A percentile compares a stretch with the other conserved stretches of the same genome.
Evolutionary conservation across 495 filamentous ascomycete species (phyloP).

Genomic region (Hypoxylon lienhwacheense): DNA sequence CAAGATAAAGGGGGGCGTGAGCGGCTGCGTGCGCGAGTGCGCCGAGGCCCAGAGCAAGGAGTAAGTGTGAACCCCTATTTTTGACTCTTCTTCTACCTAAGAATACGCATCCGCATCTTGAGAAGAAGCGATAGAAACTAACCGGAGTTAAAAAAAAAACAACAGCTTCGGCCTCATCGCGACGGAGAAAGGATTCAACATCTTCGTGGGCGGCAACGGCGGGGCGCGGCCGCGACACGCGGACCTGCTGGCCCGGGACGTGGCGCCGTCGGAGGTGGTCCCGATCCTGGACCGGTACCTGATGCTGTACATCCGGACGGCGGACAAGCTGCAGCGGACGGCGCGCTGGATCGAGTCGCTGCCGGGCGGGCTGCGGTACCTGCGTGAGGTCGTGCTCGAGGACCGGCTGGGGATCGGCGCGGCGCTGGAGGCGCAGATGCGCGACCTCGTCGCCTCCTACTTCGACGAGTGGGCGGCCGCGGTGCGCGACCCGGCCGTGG

Average conservation of each 20-base stretch:
- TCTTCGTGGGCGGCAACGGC: slow-evolving; percentile 92
- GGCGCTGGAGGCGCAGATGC: slow-evolving; percentile 88
- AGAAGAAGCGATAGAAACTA: too few relatives aligned
- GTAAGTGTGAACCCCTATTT: slow-evolving; percentile 53
- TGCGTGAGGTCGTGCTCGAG: slow-evolving; percentile 80
- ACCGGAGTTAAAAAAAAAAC: slow-evolving; percentile 17
- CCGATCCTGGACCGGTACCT: slow-evolving; percentile 90
- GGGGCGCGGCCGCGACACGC: slow-evolving; percentile 84
- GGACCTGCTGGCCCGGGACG: slow-evolving; percentile 89
- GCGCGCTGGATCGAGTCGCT: slow-evolving; percentile 90
- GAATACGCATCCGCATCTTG: too few relatives aligned
- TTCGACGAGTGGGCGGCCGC: slow-evolving; percentile 97
- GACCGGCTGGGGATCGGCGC: slow-evolving; percentile 88
- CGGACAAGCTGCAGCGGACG: slow-evolving; percentile 92
- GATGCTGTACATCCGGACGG: slow-evolving; percentile 95
- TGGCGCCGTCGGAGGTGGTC: slow-evolving; percentile 80
- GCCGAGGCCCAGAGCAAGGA: slow-evolving; percentile 97
- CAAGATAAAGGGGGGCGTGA: slow-evolving; percentile 93
- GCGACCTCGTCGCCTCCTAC: slow-evolving; percentile 80
- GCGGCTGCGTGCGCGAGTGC: slow-evolving; percentile 90
- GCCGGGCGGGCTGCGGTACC: slow-evolving; percentile 83
- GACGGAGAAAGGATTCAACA: slow-evolving; percentile 93
- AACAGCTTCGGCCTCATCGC: slow-evolving; percentile 86
- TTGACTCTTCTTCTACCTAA: neutral
- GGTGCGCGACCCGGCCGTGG: slow-evolving; percentile 66